These are phyloP conservation scores for Zymoseptoria ardabiliae DNA, from an alignment of 2,329 filamentous ascomycete species.

Conservation along the genomic window DNA sequence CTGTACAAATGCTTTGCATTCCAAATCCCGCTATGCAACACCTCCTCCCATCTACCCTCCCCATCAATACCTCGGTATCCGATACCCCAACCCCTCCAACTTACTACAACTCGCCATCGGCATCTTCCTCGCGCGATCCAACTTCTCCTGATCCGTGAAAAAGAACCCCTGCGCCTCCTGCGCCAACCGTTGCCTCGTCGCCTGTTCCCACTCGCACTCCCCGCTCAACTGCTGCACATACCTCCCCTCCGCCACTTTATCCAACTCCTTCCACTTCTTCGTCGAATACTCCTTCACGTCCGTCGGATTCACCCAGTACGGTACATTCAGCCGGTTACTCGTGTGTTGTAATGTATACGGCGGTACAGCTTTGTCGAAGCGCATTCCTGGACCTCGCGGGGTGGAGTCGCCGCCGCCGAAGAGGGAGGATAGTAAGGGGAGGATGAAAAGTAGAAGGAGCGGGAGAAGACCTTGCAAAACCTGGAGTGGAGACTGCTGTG, in stretches of 20 bases:
- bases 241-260: slow-evolving; percentile 66
- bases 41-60: not conserved
- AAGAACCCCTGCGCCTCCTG: slow-evolving; percentile 85
- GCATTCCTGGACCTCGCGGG: slow-evolving; percentile 60
- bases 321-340: slow-evolving; percentile 62
- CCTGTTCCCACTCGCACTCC: slow-evolving; percentile 68
- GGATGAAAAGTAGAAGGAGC: slow-evolving; percentile 77
- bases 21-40: not conserved
- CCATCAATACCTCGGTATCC: slow-evolving; percentile 13
- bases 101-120: slow-evolving; percentile 53
- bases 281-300: slow-evolving; percentile 66
- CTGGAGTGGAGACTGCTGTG: slow-evolving; percentile 44
- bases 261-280: slow-evolving; percentile 65
- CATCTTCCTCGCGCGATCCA: slow-evolving; percentile 61
- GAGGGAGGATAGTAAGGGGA: slow-evolving; percentile 72
- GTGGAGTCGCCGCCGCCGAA: slow-evolving; percentile 57
- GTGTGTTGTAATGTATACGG: slow-evolving; percentile 69
- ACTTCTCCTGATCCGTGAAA: slow-evolving; percentile 69
- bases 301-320: slow-evolving; percentile 76
- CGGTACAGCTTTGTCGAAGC: slow-evolving; percentile 62
- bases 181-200: slow-evolving; percentile 57
- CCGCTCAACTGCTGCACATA: slow-evolving; percentile 61
- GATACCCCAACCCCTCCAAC: slow-evolving; percentile 44
- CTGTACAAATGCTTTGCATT: not conserved
- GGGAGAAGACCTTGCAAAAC: slow-evolving; percentile 53